Evolutionary conservation across 305 asterid species (phyloP), one percentile per base, ranked within the genome.

Genomic region (Nicotiana rustica): DNA sequence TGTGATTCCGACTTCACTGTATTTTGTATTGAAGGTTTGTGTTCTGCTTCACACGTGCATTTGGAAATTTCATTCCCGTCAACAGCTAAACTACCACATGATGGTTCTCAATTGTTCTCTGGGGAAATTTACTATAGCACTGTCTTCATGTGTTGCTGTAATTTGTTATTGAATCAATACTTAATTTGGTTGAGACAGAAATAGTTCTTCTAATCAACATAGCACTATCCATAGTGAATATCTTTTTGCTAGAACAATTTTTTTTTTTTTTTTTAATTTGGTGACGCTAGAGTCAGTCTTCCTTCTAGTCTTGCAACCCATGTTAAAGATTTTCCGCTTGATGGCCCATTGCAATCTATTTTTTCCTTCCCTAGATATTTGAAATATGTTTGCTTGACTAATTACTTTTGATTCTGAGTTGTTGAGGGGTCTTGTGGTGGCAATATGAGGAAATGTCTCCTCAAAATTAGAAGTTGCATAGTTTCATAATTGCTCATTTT

Each of bases 1-100:
- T 87, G 67, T 95, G 81, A 62, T 96, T 91, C 99, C 99, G 59
- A 86, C 89, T 25, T 92, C 99, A 14, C 86, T 96, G 41, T 96
- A 95, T 90, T 93, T 92, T 86, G 84, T 92, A 12, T 90, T 95
- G 85, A 90, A 96, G 98, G 99, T 96, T 68, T 57, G 91, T 44
- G 59, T 79, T 84, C 80, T 61, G 38, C 85, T 75, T 31, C 78
- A 31, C 10, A 55, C 49, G 15, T 19, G 55, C 79, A 75, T 55
- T 76, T 55, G 80, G 55, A 76, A 55, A 55, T 55, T 75, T 29
- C 66, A 52, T 55, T 55, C 61, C 31, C 1, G 80, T 31, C 35
- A 67, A 67, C 47, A 44, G 47, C 71, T 55, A 75, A 19, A 75
- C 80, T 75, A 52, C 41, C 70, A 65, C 80, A 52, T 52, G 80